A percentile compares a stretch with the other conserved stretches of the same genome.
Conservation (phyloP, 768 basidiomycete species). For the Tylopilus felleus region DNA sequence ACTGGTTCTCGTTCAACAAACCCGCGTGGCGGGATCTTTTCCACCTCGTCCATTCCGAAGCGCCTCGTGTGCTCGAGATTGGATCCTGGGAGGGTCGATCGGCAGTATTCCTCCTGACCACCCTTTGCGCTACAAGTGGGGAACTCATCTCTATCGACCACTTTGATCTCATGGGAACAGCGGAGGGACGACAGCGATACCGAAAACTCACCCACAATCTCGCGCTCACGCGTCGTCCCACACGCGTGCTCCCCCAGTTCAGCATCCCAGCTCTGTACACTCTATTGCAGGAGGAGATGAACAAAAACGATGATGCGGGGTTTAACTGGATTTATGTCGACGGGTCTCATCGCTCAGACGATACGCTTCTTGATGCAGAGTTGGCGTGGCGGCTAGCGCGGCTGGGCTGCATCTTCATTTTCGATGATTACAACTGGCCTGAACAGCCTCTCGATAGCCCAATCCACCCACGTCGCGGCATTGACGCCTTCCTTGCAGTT, state of each 20-base stretch:
- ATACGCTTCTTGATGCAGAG: constrained; percentile 60
- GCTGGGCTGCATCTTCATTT: constrained; percentile 49
- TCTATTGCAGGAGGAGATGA: constrained; percentile 46
- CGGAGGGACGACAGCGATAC: constrained; percentile 45
- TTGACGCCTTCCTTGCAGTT: constrained; percentile 51
- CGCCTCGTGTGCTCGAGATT: constrained; percentile 52
- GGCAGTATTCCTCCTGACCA: constrained; percentile 50
- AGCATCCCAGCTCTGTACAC: constrained; percentile 50
- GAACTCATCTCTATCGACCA: constrained; percentile 57
- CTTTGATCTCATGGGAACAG: constrained; percentile 50
- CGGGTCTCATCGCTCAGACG: constrained; percentile 57
- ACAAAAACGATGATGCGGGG: constrained; percentile 31
- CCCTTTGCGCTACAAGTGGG: constrained; percentile 42
- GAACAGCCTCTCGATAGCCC: constrained; percentile 44
- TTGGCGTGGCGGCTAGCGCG: constrained; percentile 53
- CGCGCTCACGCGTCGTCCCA: constrained; percentile 39
- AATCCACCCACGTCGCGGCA: constrained; percentile 54
- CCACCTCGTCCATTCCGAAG: constrained; percentile 33
- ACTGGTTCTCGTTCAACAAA: constrained; percentile 52
- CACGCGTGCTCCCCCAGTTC: constrained; percentile 49
- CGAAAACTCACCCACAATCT: constrained; percentile 47
- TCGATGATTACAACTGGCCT: constrained; percentile 58
- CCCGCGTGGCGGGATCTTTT: constrained; percentile 43
- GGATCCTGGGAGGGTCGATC: constrained; percentile 67
- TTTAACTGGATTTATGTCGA: constrained; percentile 62